Conservation (phyloP, 495 filamentous ascomycete species). For the Aspergillus steynii region DNA sequence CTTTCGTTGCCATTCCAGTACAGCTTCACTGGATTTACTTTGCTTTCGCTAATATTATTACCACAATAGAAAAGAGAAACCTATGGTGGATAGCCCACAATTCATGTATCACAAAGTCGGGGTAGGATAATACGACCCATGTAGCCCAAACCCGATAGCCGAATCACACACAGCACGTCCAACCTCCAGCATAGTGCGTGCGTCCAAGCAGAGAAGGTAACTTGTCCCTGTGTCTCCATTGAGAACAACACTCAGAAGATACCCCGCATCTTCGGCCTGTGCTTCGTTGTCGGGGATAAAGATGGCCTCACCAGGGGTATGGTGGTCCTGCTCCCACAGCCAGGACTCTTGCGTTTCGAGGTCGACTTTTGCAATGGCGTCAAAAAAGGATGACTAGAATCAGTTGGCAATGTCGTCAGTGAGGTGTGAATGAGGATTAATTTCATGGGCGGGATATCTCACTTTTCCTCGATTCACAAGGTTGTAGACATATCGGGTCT, state of each 20-base stretch:
- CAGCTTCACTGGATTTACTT: no score
- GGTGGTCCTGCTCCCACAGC: no score
- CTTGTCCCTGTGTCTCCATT: constrained; percentile 18
- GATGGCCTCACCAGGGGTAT: constrained; percentile 17
- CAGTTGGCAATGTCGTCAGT: constrained; percentile 15
- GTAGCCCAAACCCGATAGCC: constrained; percentile 9
- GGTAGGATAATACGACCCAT: constrained; percentile 14
- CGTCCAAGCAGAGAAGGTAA: constrained; percentile 16
- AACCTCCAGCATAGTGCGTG: constrained; percentile 16
- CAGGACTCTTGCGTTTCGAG: no score
- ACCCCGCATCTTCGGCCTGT: constrained; percentile 15
- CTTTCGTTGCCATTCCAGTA: no score
- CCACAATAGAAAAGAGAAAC: no score
- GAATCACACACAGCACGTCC: constrained; percentile 9
- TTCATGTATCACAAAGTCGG: no score
- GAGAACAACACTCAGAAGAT: constrained; percentile 17
- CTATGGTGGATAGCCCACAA: no score
- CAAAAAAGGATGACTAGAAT: neutral
- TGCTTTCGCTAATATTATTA: no score
- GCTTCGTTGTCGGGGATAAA: constrained; percentile 13
- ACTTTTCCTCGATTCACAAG: constrained; percentile 8
- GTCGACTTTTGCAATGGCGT: neutral
- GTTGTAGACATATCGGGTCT: constrained; percentile 12
- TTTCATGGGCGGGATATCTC: neutral
- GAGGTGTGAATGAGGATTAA: constrained; percentile 12